These are phyloP conservation scores for Fagopyrum esculentum DNA, from an alignment of 148 eudicot species.

Conservation along the genomic window DNA sequence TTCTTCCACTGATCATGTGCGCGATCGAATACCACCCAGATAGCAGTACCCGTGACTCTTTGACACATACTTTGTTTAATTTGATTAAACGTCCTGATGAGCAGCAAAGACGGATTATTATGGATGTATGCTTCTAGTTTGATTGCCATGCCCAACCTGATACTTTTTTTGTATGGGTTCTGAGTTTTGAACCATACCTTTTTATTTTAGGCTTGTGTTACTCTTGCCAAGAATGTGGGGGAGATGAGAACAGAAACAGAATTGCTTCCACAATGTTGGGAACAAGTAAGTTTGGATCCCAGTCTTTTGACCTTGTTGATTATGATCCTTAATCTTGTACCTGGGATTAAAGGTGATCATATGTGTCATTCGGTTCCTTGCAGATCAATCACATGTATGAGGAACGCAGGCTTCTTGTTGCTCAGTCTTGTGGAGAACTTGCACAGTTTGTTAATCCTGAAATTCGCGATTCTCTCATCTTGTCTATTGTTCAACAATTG, in stretches of 20 bases:
- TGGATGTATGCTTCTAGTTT: slow-evolving; percentile 64
- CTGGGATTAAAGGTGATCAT: slow-evolving; percentile 8
- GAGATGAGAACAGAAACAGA: slow-evolving; percentile 98
- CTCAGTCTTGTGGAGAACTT: slow-evolving; percentile 99
- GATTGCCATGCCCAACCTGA: slow-evolving; percentile 6
- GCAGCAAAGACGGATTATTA: slow-evolving; percentile 88
- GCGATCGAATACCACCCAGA: slow-evolving; percentile 99
- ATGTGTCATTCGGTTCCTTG: slow-evolving; percentile 19
- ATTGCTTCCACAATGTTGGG: slow-evolving; percentile 99
- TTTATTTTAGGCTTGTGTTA: slow-evolving; percentile 77
- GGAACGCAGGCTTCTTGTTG: slow-evolving; percentile 97
- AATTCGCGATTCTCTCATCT: slow-evolving; percentile 94
- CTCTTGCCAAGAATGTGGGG: slow-evolving; percentile 88
- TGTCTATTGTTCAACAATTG: slow-evolving; percentile 94
- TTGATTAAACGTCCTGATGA: slow-evolving; percentile 98
- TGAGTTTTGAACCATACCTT: slow-evolving; percentile 7
- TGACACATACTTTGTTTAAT: slow-evolving; percentile 94
- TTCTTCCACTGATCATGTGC: slow-evolving; percentile 98
- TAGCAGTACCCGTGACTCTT: slow-evolving; percentile 80
- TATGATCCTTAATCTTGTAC: slow-evolving; percentile 3
- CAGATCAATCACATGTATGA: slow-evolving; percentile 97
- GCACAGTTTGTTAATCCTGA: slow-evolving; percentile 94
- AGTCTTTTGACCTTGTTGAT: background rate
- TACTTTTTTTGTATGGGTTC: slow-evolving; percentile 5
- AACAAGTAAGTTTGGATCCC: slow-evolving; percentile 55